Base-by-base conservation (phyloP, 306 rosid genomes). In the Sesbania bispinosa region DNA sequence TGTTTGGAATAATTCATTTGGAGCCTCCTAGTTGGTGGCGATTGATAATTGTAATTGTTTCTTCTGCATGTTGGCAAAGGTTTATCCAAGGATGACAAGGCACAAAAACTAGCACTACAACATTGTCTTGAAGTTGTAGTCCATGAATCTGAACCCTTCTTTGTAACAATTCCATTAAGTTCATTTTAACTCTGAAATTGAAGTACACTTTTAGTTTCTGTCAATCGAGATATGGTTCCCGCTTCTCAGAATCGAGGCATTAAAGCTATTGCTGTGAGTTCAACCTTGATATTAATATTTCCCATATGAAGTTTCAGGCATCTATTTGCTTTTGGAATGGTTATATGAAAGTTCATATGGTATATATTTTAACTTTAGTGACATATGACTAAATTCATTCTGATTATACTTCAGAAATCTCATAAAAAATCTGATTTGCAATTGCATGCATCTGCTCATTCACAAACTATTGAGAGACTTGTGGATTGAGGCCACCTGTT, bases 61-160 rank as follows among this genome's bases (percentile, higher is more conserved):
- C 36, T 24, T 6, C 32, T 57, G 3, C 77, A 91, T 96, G 92
- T 93, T 15, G 99, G 99, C 33, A 94, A 94, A 79, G 99, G 99
- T 79, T 83, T 94, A 82, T 91, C 95, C n/a, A 94, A 94, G 77
- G 88, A 94, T 74, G 99, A 89, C 21, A 94, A 94, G 76, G 99
- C 99, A n/a, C 96, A 91, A 76, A 94, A 91, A 62, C 67, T 94
- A 19, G 96, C 99, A 59, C 89, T 91, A 3, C 96, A 87, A 67
- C 99, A 94, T 75, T 94, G 99, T 97, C 97, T 94, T 59, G 99
- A 94, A 81, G 92, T 92, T 69, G 94, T 90, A 79, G 94, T 65
- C 30, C 29, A 24, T 65, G 1, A 78, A 71, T 19, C 18, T 19
- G 18, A 38, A 19, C 20, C 41, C 24, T 68, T n/a, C n/a, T n/a